Evolutionary conservation across 305 asterid species (phyloP), one percentile per base, ranked within the genome.

Genomic region (Plantago coronopus): DNA sequence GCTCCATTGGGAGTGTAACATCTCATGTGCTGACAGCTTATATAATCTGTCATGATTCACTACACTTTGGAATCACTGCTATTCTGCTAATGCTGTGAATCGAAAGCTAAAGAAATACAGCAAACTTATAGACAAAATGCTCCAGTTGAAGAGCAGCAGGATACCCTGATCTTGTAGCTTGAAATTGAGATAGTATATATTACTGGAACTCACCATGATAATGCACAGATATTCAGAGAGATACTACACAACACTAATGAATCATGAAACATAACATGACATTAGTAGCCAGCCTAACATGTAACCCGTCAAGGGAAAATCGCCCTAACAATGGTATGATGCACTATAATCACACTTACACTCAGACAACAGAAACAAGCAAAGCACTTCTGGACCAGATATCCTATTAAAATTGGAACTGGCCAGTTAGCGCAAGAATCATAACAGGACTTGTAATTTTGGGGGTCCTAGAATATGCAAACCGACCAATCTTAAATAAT

Each of bases 361-460:
- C 37, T 40, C 16, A 40, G n/a, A 57, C 48, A 14, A 31, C n/a
- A 37, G 13, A 2, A 34, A 34, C 38, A 37, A 38, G 6, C 12
- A 42, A 3, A 57, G 45, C 48, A 31, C 42, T 59, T 76, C 76
- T 25, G 81, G 31, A 46, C 53, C 49, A 44, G 53, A 15, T 38
- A 66, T 71, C 78, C 80, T 25, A 71, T 78, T 69, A 76, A 75
- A 68, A 81, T 68, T 20, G 83, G 79, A 77, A 74, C 54, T 51
- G 72, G 69, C 66, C 73, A 73, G 58, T 61, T 63, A 34, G 40
- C 69, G 68, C 40, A 68, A 70, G 66, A 70, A 70, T 57, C 78
- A 54, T 54, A 1, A 14, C 13, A 27, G 74, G 72, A 56, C 72
- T 75, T 59, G 61, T 56, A 69, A 20, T 22, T 65, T 76, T 67